Evolutionary conservation across 345 rosid genomes (phyloP), one percentile per base, ranked within the genome.

Genomic region (Noccaea caerulescens): DNA sequence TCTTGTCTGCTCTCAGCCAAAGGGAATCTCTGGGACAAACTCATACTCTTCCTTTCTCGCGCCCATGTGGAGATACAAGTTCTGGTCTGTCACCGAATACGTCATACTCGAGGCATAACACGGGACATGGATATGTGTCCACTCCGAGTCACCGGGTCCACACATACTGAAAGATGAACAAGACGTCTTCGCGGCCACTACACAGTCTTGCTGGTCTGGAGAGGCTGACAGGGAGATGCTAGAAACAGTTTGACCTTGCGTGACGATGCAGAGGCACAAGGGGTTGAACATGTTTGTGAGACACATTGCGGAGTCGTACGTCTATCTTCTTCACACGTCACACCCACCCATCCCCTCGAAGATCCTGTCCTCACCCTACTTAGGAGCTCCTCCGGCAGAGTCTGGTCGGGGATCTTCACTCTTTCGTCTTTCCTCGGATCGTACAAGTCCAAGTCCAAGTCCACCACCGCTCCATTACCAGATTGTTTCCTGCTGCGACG

Each of bases 261-360:
- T 5, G 59, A 38, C 5, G 70, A 66, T 51, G 14, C 60, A 53
- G 61, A 53, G 41, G 71, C 71, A 30, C 41, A 25, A 5, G n/a
- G 71, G 71, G 51, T 66, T 66, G 30, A 5, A 66, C 4, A 66
- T 53, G 4, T 66, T 66, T 0, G 71, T 66, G 39, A 66, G 61
- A 39, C 25, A 11, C 14, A 53, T 0, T 2, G 37, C 38, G n/a
- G n/a, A 12, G 9, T 65, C 42, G 8, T 23, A 23, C 27, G n/a
- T n/a, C n/a, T n/a, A n/a, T 23, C 27, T 23, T 23, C 27, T 23
- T 23, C 27, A n/a, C n/a, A n/a, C n/a, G n/a, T n/a, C n/a, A n/a
- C n/a, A n/a, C n/a, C n/a, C n/a, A n/a, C n/a, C n/a, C n/a, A n/a
- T n/a, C n/a, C n/a, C n/a, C n/a, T n/a, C n/a, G n/a, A n/a, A n/a